Evolutionary conservation across 139 green algal species (phyloP), one percentile per base, ranked within the genome.

Genomic region (Zygnema cylindricum): DNA sequence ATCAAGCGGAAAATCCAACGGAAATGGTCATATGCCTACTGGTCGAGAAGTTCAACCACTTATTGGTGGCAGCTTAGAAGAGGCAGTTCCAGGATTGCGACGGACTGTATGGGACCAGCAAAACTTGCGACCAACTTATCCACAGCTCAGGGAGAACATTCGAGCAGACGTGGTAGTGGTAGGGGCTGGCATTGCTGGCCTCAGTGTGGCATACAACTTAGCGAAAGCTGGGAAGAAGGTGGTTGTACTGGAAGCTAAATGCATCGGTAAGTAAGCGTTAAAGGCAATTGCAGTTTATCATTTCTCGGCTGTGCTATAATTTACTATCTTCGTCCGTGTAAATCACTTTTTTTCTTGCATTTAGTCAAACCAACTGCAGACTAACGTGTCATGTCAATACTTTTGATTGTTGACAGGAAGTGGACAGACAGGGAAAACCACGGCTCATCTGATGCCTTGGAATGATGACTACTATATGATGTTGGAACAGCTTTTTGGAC

Each of bases 361-460:
- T 7, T 42, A 3, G 36, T 38, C 42, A 41, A 79, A 11, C 7
- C 42, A 54, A 43, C 43, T 79, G 11, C 16, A 11, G 3, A 38
- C 36, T 16, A 54, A 11, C 38, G 71, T 38, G 71, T 54, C 7
- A 43, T 54, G 71, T 79, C 71, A 25, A 16, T 79, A 16, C 7
- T 3, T 3, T 16, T 41, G 38, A 79, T 42, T 11, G 36, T 38
- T 42, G 76, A 21, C 86, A 91, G 86, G 87, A 7, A 87, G 79
- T 0, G 94, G 94, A 0, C 93, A 96, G 88, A 95, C 94, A 1
- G 94, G 94, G 0, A 91, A 90, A 38, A 95, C 89, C 21, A 94
- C 92, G 0, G 94, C 93, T 11, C 92, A 95, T 77, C 84, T 96
- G 36, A 95, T 94, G 89, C 86, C 81, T 25, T 95, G 93, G 89